Evolutionary conservation across 2,329 filamentous ascomycete genomes (phyloP), one percentile per base, ranked within the genome.

Genomic region (Neofusicoccum cordaticola): DNA sequence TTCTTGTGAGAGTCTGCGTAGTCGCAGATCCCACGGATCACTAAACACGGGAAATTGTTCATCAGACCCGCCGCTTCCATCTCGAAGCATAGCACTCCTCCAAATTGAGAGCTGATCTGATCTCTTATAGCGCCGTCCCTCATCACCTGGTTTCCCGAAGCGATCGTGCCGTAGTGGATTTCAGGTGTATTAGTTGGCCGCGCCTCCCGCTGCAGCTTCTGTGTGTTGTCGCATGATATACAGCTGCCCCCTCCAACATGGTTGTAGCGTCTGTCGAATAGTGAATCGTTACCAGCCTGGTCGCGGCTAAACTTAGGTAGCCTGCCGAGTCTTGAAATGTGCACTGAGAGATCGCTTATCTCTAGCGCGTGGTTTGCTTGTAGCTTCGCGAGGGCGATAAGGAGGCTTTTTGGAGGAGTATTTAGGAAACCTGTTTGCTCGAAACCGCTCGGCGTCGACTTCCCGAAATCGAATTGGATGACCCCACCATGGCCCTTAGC

Each of bases 61-160:
- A 73, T 72, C 62, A 73, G 69, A 61, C 70, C 72, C 53, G 70
- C 69, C 56, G 69, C 69, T 57, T 71, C 71, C 66, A 68, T 69
- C 58, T 70, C 69, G 42, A 70, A 71, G 56, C 68, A 71, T 3
- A 71, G 64, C 3, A 71, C 68, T 1, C 62, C 65, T 41, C 70
- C 64, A 52, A 66, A 66, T 66, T 65, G 66, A 67, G 62, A 66
- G 34, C 63, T 47, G 13, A 62, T 62, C 35, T 51, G 31, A 7
- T 65, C 35, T 37, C 63, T 44, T 19, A 1, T 31, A 39, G 39
- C 13, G 9, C 27, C 53, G 31, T 37, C 44, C 19, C 47, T 65
- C 19, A 50, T 51, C 13, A 65, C 34, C 51, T 39, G 11, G n/a
- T 65, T 60, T 45, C 31, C 53, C n/a, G 52, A 65, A 9, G 52